Evolutionary conservation across 768 basidiomycete species (phyloP).

Genomic region (Leccinum obscurum): DNA sequence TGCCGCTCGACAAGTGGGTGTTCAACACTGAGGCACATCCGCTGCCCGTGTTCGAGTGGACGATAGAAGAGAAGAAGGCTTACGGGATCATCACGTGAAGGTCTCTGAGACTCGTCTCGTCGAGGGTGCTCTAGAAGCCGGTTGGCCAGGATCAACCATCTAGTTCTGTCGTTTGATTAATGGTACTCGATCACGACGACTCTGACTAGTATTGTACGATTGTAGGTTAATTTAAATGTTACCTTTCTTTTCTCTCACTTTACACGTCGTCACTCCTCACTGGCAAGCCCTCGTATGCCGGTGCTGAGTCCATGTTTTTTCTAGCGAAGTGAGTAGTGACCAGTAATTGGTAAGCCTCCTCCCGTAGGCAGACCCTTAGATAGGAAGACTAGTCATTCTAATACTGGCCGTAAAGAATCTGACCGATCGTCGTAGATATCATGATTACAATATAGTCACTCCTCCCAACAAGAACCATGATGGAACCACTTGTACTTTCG

Average conservation of each 20-base stretch:
- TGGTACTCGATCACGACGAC: background rate
- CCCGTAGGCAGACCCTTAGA: too few relatives aligned
- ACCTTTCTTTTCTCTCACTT: background rate
- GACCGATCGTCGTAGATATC: too few relatives aligned
- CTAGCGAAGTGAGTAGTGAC: too few relatives aligned
- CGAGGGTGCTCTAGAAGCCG: background rate
- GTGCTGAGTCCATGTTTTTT: too few relatives aligned
- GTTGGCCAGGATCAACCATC: background rate
- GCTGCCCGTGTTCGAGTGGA: background rate
- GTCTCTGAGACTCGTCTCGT: background rate
- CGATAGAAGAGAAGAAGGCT: background rate
- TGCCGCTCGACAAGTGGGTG: background rate
- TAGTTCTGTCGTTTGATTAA: background rate
- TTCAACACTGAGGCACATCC: background rate
- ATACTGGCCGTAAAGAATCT: too few relatives aligned
- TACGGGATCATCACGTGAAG: background rate
- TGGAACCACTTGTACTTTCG: too few relatives aligned
- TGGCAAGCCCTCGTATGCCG: too few relatives aligned
- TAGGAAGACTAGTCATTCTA: too few relatives aligned
- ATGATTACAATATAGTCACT: too few relatives aligned
- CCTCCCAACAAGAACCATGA: too few relatives aligned
- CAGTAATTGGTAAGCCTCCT: too few relatives aligned
- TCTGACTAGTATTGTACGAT: background rate
- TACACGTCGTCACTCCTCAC: background rate
- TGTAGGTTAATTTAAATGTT: background rate